Percentiles rank a stretch among this genome's conserved stretches.
These are phyloP conservation scores for Aspergillus terreus DNA, from an alignment of 2,329 filamentous ascomycete species.

Conservation along the genomic window DNA sequence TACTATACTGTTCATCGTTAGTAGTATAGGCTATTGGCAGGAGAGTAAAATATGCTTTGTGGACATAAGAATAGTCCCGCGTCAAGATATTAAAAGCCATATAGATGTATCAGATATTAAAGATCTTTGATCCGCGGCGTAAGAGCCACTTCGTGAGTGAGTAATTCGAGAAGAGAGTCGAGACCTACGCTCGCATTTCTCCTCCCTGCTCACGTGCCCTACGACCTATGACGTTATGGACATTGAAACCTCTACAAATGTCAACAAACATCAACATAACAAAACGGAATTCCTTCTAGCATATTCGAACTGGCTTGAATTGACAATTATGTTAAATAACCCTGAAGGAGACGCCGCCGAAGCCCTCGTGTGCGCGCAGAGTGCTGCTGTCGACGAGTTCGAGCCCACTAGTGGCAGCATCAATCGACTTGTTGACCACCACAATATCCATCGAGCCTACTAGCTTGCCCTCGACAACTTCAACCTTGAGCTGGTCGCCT, in stretches of 20 bases:
- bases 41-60: neutral
- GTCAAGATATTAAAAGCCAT: no score
- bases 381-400: neutral
- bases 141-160: neutral
- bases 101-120: no score
- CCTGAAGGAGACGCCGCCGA: no score
- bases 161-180: neutral
- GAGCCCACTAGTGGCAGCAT: neutral
- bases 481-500: neutral
- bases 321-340: no score
- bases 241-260: no score
- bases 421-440: slow-evolving; percentile 3
- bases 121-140: neutral
- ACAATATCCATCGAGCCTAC: neutral
- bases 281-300: no score
- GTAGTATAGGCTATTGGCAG: neutral
- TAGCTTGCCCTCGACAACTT: slow-evolving; percentile 2
- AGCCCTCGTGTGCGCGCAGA: neutral
- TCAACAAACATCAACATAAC: no score
- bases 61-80: neutral
- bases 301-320: no score
- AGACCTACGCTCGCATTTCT: neutral
- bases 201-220: neutral
- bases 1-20: neutral
- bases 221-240: neutral